Base-by-base conservation (phyloP, 306 rosid species). In the Citrullus colocynthis region DNA sequence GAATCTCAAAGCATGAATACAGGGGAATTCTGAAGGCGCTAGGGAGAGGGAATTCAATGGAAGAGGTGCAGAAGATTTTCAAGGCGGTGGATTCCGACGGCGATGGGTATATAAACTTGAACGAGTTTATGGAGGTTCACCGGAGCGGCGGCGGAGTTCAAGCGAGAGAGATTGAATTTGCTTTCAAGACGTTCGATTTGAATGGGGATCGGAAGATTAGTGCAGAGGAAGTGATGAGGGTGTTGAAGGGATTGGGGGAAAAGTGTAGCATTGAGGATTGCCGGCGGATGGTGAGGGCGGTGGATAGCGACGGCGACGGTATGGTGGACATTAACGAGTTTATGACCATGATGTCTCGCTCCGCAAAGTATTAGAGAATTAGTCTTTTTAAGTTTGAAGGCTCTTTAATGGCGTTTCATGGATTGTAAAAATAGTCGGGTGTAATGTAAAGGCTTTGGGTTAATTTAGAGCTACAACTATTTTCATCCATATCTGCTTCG, bases 161-260 rank as follows among this genome's bases (percentile, higher is more conserved):
- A 59, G 80, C 87, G 0, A 63, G 67, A 61, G 97, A 92, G 74
- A 86, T 90, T 69, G 87, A 89, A 58, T 86, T 49, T 62, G 98
- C 97, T 86, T 95, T 64, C 67, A 78, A 56, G 79, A 77, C 5
- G 41, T 95, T 86, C 52, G 99, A 95, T 82, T 80, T 70, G 85
- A 92, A 90, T 48, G 89, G 86, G 7, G 98, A 92, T 32, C 93
- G 92, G n/a, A 92, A 89, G 82, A 95, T 95, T 57, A 90, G 92
- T 49, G 90, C 99, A 1, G 96, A 88, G 81, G 97, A 95, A 83
- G 83, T 95, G 60, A 63, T 80, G 76, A 90, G 85, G 41, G 82
- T 89, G 88, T 71, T 92, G 41, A 81, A 67, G 84, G 81, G 87
- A 86, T 75, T 91, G 76, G 97, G 93, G 30, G 99, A 95, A 67